Evolutionary conservation across 2,329 filamentous ascomycete species (phyloP).

Genomic region (Monosporascus sp.): DNA sequence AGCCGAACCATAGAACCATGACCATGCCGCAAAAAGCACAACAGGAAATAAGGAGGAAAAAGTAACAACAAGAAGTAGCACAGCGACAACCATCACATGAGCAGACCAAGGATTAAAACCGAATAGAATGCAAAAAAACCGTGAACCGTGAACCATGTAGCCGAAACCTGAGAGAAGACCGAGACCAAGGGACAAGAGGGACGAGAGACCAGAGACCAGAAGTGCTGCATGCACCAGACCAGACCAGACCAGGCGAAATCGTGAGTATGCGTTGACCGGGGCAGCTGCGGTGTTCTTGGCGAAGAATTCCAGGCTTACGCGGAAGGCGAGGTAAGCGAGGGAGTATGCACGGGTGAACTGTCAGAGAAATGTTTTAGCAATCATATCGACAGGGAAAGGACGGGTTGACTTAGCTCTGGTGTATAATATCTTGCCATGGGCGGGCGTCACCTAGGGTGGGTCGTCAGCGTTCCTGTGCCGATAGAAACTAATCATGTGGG

Average conservation of each 20-base stretch:
- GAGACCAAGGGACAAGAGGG: background rate
- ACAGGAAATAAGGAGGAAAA: background rate
- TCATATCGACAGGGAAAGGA: background rate
- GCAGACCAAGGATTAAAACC: too few species aligned
- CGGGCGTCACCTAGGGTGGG: background rate
- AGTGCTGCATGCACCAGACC: background rate
- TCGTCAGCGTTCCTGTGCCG: background rate
- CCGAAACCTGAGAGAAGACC: background rate
- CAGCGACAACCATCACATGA: too few species aligned
- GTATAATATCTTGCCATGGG: background rate
- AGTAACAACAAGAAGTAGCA: too few species aligned
- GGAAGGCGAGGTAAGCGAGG: background rate
- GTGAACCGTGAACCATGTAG: background rate
- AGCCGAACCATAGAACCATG: too few species aligned
- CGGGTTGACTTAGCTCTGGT: slow-evolving; percentile 8
- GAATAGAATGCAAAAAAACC: background rate
- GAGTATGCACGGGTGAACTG: background rate
- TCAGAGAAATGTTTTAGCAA: background rate
- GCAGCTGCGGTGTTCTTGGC: slow-evolving; percentile 1
- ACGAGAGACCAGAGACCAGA: background rate
- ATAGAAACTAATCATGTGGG: background rate
- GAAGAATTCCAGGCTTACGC: background rate
- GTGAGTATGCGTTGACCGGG: background rate
- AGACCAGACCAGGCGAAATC: background rate
- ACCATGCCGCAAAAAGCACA: too few species aligned